Base-by-base conservation (phyloP, 2,329 filamentous ascomycete species). In the Corynespora cassiicola region DNA sequence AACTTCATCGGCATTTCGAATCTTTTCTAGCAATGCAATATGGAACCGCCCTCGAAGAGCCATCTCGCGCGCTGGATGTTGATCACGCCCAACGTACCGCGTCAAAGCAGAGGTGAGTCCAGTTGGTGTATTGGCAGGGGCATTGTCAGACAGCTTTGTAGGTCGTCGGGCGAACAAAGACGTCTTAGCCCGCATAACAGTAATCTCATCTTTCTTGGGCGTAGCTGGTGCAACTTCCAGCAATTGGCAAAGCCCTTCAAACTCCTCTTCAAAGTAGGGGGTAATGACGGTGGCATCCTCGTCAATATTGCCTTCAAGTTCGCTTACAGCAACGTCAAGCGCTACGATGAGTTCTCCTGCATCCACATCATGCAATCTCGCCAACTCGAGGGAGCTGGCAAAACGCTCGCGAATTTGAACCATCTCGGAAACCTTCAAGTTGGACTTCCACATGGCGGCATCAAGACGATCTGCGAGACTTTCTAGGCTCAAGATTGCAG, bases 401-500 rank as follows among this genome's bases (percentile, higher is more conserved):
- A 71, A 58, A 6, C 66, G 47, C 42, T 62, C 60, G 15, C 65
- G 49, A 31, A 69, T 62, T 23, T 66, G 60, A 8, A 60, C 50
- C 54, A 70, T 62, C 35, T 69, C 65, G 27, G 61, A 54, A 2
- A 66, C 41, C 2, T 48, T 56, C 21, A 65, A 39, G 25, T 42
- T 51, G 2, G 60, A 63, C 29, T 53, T 61, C 67, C 67, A 71
- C 51, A 68, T 67, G 2, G 62, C 26, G 1, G 49, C 38, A 49
- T 79, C 76, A 34, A 79, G 73, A 26, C 65, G 61, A 33, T 72
- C 68, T n/a, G 75, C 69, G 5, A 78, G 56, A 14, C 39, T 45
- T 54, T 78, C 75, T 2, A 79, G 63, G 1, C 57, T 50, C 9
- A 76, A 51, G 14, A 75, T 50, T 3, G 63, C 55, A 14, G 66